Evolutionary conservation across 2,329 filamentous ascomycete species (phyloP), one percentile per base, ranked within the genome.

Genomic region (Penicillium sp.): DNA sequence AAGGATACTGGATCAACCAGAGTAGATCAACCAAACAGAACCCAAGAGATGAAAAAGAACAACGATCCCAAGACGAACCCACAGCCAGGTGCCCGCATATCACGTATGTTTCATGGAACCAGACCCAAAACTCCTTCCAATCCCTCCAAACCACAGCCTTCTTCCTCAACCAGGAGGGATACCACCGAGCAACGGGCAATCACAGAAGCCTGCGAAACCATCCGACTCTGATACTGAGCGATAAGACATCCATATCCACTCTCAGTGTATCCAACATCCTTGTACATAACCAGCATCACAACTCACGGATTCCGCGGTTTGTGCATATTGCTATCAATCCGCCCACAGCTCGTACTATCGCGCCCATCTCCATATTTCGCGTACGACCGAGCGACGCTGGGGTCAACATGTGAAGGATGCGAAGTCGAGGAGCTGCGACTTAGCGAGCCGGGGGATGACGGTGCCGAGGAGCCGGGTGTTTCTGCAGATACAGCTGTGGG

Each of bases 381-480:
- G 53, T 54, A 58, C 3, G 49, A 31, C 10, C 49, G 26, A 38
- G 39, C n/a, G 12, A 47, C 17, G 33, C 43, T 49, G 1, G 45
- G 37, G 26, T 58, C 56, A 24, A 53, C 49, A 24, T 53, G 56
- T 29, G 61, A 58, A 7, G 58, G 55, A 22, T 64, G 53, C 0
- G 61, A 63, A 4, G 56, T 61, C 1, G 64, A 64, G 0, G 61
- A 59, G 15, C 58, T 65, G 32, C 61, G 52, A 43, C 64, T 66
- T 31, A 64, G 43, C 0, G 61, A 65, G 21, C 50, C 53, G 0
- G 63, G 59, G 9, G 56, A 58, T 4, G 57, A 60, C 2, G 52
- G 49, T 0, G 48, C 49, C 1, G 57, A 56, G 2, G 61, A 65
- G 1, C 52, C 52, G 2, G 62, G 57, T 2, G 61, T 61, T 9